These are phyloP conservation scores for Raphanus hybrid DNA, from an alignment of 441 rosid species.

Conservation along the genomic window DNA sequence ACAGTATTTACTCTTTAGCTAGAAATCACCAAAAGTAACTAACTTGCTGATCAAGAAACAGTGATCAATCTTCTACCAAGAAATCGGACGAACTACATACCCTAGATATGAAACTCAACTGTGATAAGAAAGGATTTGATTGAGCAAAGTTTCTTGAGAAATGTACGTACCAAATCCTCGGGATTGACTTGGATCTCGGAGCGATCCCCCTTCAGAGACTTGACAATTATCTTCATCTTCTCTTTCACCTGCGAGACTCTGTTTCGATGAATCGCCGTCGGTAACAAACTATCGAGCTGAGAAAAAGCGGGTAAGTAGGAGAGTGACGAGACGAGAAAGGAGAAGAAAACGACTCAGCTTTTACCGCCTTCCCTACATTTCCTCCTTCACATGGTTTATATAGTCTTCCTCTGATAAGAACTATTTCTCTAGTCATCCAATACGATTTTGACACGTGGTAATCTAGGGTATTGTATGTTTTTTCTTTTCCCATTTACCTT, in stretches of 20 bases:
- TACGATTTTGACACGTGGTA: no score
- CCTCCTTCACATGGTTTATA: not conserved
- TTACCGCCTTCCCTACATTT: not conserved
- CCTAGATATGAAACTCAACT: not conserved
- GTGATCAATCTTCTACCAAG: not conserved
- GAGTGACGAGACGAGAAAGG: no score
- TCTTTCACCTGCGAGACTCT: not conserved
- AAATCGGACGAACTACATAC: not conserved
- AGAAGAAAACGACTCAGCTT: no score
- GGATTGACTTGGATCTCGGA: constrained; percentile 73
- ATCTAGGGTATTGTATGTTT: no score
- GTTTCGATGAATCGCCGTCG: not conserved
- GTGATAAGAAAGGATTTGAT: not conserved
- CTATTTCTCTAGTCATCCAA: no score
- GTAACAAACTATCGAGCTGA: not conserved
- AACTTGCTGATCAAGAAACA: not conserved
- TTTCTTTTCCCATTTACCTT: no score
- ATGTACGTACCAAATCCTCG: constrained; percentile 50
- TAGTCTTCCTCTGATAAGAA: not conserved
- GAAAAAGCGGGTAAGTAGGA: no score
- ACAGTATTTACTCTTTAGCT: not conserved
- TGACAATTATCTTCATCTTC: constrained; percentile 65
- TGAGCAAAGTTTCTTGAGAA: not conserved
- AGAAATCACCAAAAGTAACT: not conserved
- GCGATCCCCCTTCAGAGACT: constrained; percentile 65